A percentile compares a stretch with the other conserved stretches of the same genome.
Conservation (phyloP, 1,284 basidiomycete genomes). For the Coniferiporia sulphurascens region DNA sequence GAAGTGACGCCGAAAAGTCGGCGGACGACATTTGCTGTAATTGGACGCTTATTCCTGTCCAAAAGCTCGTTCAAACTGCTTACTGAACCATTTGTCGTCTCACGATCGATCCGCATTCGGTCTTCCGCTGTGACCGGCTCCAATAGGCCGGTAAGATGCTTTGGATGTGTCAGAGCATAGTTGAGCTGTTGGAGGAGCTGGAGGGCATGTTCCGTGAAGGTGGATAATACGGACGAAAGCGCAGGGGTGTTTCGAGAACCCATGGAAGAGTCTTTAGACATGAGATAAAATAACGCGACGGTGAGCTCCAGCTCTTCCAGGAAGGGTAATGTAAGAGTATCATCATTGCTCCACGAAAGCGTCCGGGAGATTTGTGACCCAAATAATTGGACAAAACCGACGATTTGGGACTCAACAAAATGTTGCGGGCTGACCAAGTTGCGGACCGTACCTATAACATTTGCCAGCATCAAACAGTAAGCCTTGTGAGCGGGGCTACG, state of each 20-base stretch:
- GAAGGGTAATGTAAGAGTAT: constrained; percentile 64
- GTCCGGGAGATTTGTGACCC: constrained; percentile 74
- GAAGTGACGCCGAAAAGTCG: constrained; percentile 65
- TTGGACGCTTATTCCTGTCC: constrained; percentile 61
- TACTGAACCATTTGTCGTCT: constrained; percentile 30
- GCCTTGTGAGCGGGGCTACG: constrained; percentile 73
- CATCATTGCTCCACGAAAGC: constrained; percentile 76
- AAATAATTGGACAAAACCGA: constrained; percentile 82
- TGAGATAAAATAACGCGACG: constrained; percentile 68
- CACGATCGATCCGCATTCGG: constrained; percentile 59
- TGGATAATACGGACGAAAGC: constrained; percentile 57
- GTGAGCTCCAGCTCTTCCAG: constrained; percentile 81
- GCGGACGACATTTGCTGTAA: constrained; percentile 65
- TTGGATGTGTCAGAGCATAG: constrained; percentile 87
- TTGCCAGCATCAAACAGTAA: constrained; percentile 83
- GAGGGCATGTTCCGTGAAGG: constrained; percentile 63
- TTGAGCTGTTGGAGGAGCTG: constrained; percentile 83
- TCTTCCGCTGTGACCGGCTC: constrained; percentile 82
- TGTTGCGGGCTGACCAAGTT: constrained; percentile 65
- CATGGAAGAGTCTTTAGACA: constrained; percentile 51
- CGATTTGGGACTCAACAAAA: constrained; percentile 83
- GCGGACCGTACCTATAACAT: constrained; percentile 71
- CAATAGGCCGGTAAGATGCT: constrained; percentile 75
- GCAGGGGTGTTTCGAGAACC: constrained; percentile 40
- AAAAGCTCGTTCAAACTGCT: constrained; percentile 41